phyloP scores from a whole-genome alignment of 2,329 filamentous ascomycete genomes.

The Chrysoporthe deuterocubensis region DNA sequence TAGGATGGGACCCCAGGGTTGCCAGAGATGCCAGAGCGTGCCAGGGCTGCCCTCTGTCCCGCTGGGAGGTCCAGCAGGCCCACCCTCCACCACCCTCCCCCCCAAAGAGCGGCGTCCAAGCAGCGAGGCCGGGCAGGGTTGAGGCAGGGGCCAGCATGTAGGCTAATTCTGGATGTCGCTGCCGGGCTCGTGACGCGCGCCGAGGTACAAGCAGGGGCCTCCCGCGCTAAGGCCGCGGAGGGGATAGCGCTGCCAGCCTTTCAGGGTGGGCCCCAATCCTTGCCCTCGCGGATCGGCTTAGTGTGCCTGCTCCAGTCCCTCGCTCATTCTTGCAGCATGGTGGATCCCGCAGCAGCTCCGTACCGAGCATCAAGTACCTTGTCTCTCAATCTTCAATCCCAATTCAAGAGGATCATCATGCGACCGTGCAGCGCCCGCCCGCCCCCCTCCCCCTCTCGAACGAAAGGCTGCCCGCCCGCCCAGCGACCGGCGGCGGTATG shows the following conservation, averaged over 20 bases:
- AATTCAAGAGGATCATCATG: not conserved
- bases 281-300: slow-evolving; percentile 11
- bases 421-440: not conserved
- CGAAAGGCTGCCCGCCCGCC: no score
- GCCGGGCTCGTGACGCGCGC: not conserved
- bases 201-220: not conserved
- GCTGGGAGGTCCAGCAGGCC: slow-evolving; percentile 3
- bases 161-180: slow-evolving; percentile 3
- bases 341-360: slow-evolving; percentile 11
- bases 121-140: slow-evolving; percentile 1
- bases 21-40: slow-evolving; percentile 2
- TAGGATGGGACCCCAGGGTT: not conserved
- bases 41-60: slow-evolving; percentile 8
- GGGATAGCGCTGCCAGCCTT: slow-evolving; percentile 9
- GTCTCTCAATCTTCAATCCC: not conserved
- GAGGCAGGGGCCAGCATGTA: slow-evolving; percentile 3
- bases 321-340: slow-evolving; percentile 1
- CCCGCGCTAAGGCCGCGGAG: not conserved
- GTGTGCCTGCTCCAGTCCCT: slow-evolving; percentile 3
- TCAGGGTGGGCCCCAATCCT: slow-evolving; percentile 2
- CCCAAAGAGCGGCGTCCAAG: slow-evolving; percentile 9
- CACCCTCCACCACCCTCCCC: not conserved
- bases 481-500: not conserved
- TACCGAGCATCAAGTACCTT: not conserved
- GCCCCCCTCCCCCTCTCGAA: not conserved